These are phyloP conservation scores for Russula olivacea DNA, from an alignment of 768 basidiomycete species.

Conservation along the genomic window DNA sequence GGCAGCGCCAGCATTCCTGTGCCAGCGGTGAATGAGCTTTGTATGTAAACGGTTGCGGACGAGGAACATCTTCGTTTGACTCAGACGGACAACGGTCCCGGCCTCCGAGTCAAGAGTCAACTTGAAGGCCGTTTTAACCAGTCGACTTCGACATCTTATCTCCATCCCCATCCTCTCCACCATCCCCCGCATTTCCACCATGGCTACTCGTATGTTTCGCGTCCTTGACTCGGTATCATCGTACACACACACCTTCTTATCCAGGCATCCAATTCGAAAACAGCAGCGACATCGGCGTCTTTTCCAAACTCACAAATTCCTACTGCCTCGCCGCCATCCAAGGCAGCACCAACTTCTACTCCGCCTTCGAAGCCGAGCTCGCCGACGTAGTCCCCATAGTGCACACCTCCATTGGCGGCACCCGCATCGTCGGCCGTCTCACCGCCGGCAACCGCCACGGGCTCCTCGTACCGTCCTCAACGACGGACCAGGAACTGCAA, in stretches of 20 bases:
- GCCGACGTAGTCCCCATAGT: constrained; percentile 93
- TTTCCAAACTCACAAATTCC: constrained; percentile 95
- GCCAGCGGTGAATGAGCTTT: no score
- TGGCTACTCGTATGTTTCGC: constrained; percentile 58
- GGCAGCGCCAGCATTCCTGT: background rate
- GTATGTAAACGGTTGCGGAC: background rate
- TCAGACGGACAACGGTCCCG: background rate
- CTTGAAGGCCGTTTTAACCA: no score
- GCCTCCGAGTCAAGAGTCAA: background rate
- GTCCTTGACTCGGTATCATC: background rate
- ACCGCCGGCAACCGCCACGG: constrained; percentile 98
- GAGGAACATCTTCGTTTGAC: constrained; percentile 14
- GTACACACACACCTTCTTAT: background rate
- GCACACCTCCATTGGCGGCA: constrained; percentile 92
- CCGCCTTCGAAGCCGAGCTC: constrained; percentile 92
- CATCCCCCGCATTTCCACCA: constrained; percentile 29
- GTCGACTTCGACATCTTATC: background rate
- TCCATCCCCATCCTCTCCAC: background rate
- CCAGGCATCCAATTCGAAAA: constrained; percentile 92
- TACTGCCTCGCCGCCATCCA: constrained; percentile 94
- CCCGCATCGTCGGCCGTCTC: constrained; percentile 87
- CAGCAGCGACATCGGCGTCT: constrained; percentile 93
- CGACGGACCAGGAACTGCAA: constrained; percentile 97
- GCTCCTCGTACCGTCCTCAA: constrained; percentile 89
- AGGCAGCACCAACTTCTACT: constrained; percentile 97